These are phyloP conservation scores for rapeseed (Brassica napus) DNA, from an alignment of 345 rosid species.

Conservation along the genomic window Da-Ae NC_063452.1:6647501-6648000, in stretches of 20 bases:
- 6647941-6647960: conserved; percentile 2
- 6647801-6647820: neutral
- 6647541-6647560: neutral
- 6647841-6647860: conserved; percentile 12
- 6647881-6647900: neutral
- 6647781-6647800: conserved; percentile 1
- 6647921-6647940: conserved; percentile 31
- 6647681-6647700: neutral
- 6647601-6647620: neutral
- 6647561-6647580: neutral
- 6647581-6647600: neutral
- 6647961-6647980: conserved; percentile 7
- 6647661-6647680: neutral
- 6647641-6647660: too few relatives aligned
- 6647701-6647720: neutral
- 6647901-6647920: neutral
- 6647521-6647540: neutral
- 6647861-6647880: neutral
- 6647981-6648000: conserved; percentile 10
- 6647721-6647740: neutral
- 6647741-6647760: neutral
- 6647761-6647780: conserved; percentile 9
- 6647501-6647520: conserved; percentile 13
- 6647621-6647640: too few relatives aligned
- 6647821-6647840: conserved; percentile 15